These are phyloP conservation scores for Aphanoascus verrucosus DNA, from an alignment of 2,329 filamentous ascomycete species.

Conservation along the genomic window DNA sequence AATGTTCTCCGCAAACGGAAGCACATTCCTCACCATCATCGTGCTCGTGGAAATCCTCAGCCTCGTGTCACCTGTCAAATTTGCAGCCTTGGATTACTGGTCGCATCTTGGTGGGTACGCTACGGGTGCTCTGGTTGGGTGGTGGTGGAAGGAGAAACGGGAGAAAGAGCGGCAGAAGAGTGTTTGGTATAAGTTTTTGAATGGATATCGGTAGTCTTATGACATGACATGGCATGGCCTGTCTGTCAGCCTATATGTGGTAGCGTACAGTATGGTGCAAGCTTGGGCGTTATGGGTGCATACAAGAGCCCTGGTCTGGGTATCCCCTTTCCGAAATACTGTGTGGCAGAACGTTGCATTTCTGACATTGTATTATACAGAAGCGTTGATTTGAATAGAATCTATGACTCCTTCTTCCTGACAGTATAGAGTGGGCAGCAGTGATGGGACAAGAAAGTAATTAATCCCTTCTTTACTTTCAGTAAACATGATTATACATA, in stretches of 20 bases:
- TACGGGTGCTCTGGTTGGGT: conserved; percentile 25
- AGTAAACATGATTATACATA: too few relatives aligned
- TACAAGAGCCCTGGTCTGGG: neutral
- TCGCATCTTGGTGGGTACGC: conserved; percentile 36
- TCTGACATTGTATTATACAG: neutral
- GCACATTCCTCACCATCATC: conserved; percentile 28
- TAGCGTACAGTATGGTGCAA: neutral
- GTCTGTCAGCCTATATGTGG: neutral
- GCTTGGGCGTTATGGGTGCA: neutral
- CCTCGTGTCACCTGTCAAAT: conserved; percentile 23
- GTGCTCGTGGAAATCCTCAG: conserved; percentile 30
- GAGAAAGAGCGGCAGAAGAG: conserved; percentile 17
- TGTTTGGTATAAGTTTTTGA: conserved; percentile 12
- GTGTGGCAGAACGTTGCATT: neutral
- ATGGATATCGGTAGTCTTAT: conserved; percentile 2
- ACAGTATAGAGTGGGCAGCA: too few relatives aligned
- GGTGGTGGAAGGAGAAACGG: conserved; percentile 17
- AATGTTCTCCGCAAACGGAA: conserved; percentile 34
- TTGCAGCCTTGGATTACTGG: conserved; percentile 31
- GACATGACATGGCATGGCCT: too few relatives aligned
- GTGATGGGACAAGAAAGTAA: too few relatives aligned
- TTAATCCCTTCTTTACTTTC: too few relatives aligned
- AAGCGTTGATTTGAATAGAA: neutral
- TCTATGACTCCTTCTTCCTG: neutral
- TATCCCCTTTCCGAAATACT: neutral